Conservation (phyloP, 768 basidiomycete genomes). For the Rhodotorula taiwanensis region DNA sequence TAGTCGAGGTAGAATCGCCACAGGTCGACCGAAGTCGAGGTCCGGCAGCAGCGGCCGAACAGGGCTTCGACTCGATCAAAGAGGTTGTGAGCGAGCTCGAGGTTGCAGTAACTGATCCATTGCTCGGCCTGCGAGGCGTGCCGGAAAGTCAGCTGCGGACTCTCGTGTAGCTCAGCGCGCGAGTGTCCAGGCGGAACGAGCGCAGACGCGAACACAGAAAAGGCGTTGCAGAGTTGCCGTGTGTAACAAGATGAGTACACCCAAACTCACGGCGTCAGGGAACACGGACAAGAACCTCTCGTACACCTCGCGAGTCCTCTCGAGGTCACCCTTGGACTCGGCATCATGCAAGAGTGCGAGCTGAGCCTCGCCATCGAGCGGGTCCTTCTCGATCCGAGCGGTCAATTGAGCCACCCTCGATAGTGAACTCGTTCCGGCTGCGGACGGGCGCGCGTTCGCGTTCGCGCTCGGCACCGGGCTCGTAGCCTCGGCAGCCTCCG, state of each 20-base stretch:
- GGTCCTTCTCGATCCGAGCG: slow-evolving; percentile 50
- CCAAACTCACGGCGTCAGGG: slow-evolving; percentile 85
- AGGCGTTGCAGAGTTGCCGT: not conserved
- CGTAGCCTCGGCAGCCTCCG: not conserved
- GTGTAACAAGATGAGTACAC: not conserved
- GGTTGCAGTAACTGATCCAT: slow-evolving; percentile 72
- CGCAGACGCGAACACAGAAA: too few relatives aligned
- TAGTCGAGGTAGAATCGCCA: slow-evolving; percentile 92
- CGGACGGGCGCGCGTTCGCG: not conserved
- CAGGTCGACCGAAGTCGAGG: slow-evolving; percentile 78
- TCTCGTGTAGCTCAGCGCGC: not conserved
- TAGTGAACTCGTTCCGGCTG: slow-evolving; percentile 6
- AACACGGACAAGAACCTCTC: slow-evolving; percentile 74
- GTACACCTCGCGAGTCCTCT: slow-evolving; percentile 72
- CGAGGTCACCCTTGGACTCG: slow-evolving; percentile 67
- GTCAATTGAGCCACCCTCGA: slow-evolving; percentile 36
- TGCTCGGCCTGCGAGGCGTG: slow-evolving; percentile 65
- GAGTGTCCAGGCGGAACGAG: not conserved
- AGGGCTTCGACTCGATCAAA: slow-evolving; percentile 74
- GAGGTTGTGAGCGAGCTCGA: slow-evolving; percentile 50
- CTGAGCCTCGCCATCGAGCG: slow-evolving; percentile 71
- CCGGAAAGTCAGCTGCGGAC: too few relatives aligned
- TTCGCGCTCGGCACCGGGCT: not conserved
- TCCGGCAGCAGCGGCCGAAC: slow-evolving; percentile 79
- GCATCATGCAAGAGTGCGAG: slow-evolving; percentile 68